Evolutionary conservation across 2,329 filamentous ascomycete species (phyloP).

Genomic region (Alternaria ethzedia): DNA sequence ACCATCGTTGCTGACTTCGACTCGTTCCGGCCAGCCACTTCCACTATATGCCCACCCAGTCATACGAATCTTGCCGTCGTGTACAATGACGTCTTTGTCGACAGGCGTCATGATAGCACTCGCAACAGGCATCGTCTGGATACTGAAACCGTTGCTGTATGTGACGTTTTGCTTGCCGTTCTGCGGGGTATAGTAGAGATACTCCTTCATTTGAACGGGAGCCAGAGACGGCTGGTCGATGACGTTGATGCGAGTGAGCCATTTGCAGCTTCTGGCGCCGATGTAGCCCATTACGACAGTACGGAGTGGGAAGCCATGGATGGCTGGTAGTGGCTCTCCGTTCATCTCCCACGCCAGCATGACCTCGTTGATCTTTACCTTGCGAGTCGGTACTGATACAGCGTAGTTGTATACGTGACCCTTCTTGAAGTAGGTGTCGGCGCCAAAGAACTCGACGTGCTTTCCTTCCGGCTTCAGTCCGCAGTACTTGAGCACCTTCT

Average conservation of each 20-base stretch:
- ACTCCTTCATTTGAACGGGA: slow-evolving; percentile 70
- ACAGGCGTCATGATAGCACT: slow-evolving; percentile 70
- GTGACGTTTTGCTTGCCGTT: slow-evolving; percentile 70
- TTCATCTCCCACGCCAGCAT: slow-evolving; percentile 77
- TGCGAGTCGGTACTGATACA: slow-evolving; percentile 70
- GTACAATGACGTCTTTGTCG: slow-evolving; percentile 66
- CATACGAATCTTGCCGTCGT: slow-evolving; percentile 64
- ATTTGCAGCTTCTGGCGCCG: slow-evolving; percentile 68
- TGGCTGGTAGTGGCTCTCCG: slow-evolving; percentile 66
- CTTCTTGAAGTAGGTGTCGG: slow-evolving; percentile 76
- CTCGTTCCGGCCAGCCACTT: slow-evolving; percentile 61
- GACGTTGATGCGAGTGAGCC: slow-evolving; percentile 68
- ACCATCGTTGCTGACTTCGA: slow-evolving; percentile 69
- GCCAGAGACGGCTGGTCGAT: slow-evolving; percentile 63
- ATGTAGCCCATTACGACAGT: slow-evolving; percentile 71
- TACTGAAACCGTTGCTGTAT: slow-evolving; percentile 67
- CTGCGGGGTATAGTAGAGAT: slow-evolving; percentile 73
- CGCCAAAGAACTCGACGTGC: slow-evolving; percentile 72
- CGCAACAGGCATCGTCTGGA: slow-evolving; percentile 75
- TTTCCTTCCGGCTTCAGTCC: slow-evolving; percentile 62
- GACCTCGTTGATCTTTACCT: slow-evolving; percentile 71
- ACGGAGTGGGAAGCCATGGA: slow-evolving; percentile 70
- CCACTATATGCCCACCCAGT: slow-evolving; percentile 56
- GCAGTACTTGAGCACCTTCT: slow-evolving; percentile 73
- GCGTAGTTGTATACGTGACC: slow-evolving; percentile 70